Base-by-base conservation (phyloP, 371 early-diverging fungal genomes). In the Sporodiniella umbellata region DNA sequence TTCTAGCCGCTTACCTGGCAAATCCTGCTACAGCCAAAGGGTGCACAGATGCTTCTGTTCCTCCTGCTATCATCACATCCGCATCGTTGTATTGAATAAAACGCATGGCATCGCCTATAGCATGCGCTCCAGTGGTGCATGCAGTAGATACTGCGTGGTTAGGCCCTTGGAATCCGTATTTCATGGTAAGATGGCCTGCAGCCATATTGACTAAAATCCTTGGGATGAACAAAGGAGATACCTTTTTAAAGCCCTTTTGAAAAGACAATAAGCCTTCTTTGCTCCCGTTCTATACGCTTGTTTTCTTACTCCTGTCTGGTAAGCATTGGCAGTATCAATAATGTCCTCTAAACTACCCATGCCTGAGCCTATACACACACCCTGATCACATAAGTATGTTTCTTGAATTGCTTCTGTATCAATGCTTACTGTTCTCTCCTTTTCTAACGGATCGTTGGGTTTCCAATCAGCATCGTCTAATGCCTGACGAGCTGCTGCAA, bases 21-120 rank as follows among this genome's bases (percentile, higher is more conserved):
- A 97, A 97, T 4, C 98, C 98, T 12, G 93, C 90, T 42, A 96
- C 72, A 3, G 92, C 79, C 12, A 96, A 69, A 5, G 95, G 94
- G 48, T 89, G 86, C 15, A 96, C 72, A 25, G 86, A 78, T 0
- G 95, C 83, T 62, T 97, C 98, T 2, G 92, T 71, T 1, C 93
- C 96, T n/a, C 98, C 98, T 0, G 96, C 96, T 5, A 97, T 68
- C 93, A 97, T 95, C 2, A 97, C 94, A 63, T 95, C 92, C 2
- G 96, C 95, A 58, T 97, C 96, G 12, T 92, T 93, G 53, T 72
- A 88, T 48, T 85, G 83, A 57, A 97, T 97, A 60, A 94, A 92
- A 26, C 96, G 78, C 79, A 83, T 81, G 0, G 96, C 96, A 58
- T 97, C 96, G 22, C 95, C 96, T 28, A 97, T 80, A 1, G 95